These are phyloP conservation scores for Phanerochaete sordida DNA, from an alignment of 768 basidiomycete species.

Conservation along the genomic window DNA sequence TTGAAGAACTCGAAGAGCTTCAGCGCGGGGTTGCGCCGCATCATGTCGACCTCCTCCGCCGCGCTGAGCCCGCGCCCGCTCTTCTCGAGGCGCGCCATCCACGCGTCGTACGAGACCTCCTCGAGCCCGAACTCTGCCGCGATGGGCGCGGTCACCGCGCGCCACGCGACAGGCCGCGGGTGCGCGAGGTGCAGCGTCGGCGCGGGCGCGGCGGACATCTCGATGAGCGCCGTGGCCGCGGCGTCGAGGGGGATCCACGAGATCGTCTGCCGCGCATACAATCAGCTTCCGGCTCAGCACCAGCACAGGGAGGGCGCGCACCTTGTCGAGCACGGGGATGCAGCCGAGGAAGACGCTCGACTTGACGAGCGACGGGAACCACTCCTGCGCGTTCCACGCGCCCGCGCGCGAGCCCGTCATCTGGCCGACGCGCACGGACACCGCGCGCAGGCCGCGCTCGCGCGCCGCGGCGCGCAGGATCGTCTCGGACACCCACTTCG, in stretches of 20 bases:
- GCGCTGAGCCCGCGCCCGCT: slow-evolving; percentile 1
- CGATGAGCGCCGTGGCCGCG: slow-evolving; percentile 23
- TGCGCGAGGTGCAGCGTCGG: slow-evolving; percentile 22
- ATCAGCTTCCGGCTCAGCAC: not conserved
- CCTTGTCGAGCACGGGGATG: slow-evolving; percentile 5
- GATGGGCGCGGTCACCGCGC: slow-evolving; percentile 12
- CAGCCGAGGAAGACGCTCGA: slow-evolving; percentile 9
- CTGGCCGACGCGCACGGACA: slow-evolving; percentile 36
- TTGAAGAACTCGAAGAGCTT: slow-evolving; percentile 20
- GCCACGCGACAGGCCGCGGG: slow-evolving; percentile 22
- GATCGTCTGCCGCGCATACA: slow-evolving; percentile 5
- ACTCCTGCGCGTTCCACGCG: slow-evolving; percentile 35
- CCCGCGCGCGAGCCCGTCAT: slow-evolving; percentile 34
- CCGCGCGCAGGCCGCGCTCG: slow-evolving; percentile 19
- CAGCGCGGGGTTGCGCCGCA: slow-evolving; percentile 15
- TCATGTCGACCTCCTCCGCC: slow-evolving; percentile 10
- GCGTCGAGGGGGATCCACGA: slow-evolving; percentile 26
- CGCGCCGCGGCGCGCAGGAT: slow-evolving; percentile 18
- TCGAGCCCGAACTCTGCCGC: slow-evolving; percentile 20
- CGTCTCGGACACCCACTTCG: slow-evolving; percentile 30
- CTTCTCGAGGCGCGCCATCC: slow-evolving; percentile 17
- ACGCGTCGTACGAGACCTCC: slow-evolving; percentile 24
- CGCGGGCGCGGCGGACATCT: slow-evolving; percentile 15
- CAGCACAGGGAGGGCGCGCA: not conserved
- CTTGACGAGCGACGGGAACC: slow-evolving; percentile 32